Evolutionary conservation across 179 eudicot genomes (phyloP).

Genomic region (Beta macrorhiza): DNA sequence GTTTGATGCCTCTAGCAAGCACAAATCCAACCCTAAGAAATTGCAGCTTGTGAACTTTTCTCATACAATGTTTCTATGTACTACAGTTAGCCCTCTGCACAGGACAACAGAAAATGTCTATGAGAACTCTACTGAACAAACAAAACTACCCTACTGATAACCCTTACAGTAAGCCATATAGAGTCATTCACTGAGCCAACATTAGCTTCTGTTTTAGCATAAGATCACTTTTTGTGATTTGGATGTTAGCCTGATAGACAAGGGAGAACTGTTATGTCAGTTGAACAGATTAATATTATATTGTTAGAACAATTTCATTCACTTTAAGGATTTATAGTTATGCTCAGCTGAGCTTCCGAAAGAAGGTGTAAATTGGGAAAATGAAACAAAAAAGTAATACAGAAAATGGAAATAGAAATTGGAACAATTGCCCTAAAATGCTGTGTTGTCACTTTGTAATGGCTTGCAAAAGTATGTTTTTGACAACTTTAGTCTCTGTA

Average conservation of each 20-base stretch:
- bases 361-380: not conserved
- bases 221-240: too few species aligned
- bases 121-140: not conserved
- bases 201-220: too few species aligned
- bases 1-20: not conserved
- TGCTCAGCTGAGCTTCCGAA: not conserved
- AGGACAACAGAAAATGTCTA: not conserved
- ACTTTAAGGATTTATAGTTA: too few species aligned
- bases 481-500: not conserved
- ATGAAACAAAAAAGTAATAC: too few species aligned
- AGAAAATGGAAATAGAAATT: not conserved
- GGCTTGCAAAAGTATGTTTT: not conserved
- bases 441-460: not conserved
- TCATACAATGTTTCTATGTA: not conserved
- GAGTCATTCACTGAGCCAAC: not conserved
- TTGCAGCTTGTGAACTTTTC: not conserved
- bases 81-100: not conserved
- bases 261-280: not conserved
- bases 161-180: not conserved
- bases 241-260: too few species aligned
- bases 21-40: not conserved
- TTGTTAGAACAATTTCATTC: too few species aligned
- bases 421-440: not conserved
- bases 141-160: not conserved
- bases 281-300: not conserved